Conservation (phyloP, 495 filamentous ascomycete species). For the Sabuloglossum arenarium region DNA sequence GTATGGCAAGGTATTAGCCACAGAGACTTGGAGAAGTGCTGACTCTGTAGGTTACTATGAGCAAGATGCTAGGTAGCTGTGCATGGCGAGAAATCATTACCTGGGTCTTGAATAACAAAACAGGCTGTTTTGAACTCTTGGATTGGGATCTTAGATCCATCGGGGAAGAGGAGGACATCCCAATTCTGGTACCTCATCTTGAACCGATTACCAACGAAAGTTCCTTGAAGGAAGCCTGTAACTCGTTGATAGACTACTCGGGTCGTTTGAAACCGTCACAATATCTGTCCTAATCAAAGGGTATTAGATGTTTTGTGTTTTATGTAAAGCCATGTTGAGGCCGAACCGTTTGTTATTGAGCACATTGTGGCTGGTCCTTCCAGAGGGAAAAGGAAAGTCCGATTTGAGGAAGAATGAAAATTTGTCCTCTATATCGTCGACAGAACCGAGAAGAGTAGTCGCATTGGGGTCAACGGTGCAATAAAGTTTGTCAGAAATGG, state of each 20-base stretch:
- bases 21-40: neutral
- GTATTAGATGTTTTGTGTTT: neutral
- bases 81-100: constrained; percentile 15
- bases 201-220: neutral
- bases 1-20: neutral
- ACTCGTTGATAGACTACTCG: too few relatives aligned
- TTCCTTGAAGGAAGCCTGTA: too few relatives aligned
- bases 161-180: constrained; percentile 70
- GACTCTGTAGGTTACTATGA: neutral
- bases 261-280: neutral
- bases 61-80: neutral
- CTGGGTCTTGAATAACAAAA: constrained; percentile 47
- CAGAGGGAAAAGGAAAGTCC: neutral
- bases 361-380: neutral
- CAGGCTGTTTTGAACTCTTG: constrained; percentile 80
- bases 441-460: neutral
- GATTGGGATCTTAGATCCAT: constrained; percentile 38
- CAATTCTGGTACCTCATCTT: constrained; percentile 68
- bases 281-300: neutral
- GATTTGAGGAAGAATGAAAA: neutral
- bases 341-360: neutral
- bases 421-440: neutral
- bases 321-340: too few relatives aligned
- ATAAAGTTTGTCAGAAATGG: neutral
- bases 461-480: neutral